phyloP scores from a whole-genome alignment of 2,329 filamentous ascomycete species.

The Pseudogymnoascus verrucosus region DNA sequence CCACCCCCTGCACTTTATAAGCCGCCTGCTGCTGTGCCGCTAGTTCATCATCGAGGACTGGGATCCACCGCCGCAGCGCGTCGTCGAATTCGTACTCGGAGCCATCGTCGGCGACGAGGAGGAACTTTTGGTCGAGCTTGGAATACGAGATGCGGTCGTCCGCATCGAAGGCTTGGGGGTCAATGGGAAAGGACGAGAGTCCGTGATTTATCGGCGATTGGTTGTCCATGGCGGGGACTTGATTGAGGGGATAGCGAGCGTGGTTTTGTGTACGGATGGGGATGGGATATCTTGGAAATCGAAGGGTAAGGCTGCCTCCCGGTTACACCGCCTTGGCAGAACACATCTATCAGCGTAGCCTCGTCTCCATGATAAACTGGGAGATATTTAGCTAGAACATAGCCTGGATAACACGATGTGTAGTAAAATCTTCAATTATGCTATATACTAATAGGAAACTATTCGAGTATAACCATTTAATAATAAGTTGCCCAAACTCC shows the following conservation, averaged over 20 bases:
- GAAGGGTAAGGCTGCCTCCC: conserved; percentile 4
- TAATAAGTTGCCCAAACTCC: background rate
- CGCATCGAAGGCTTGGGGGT: conserved; percentile 48
- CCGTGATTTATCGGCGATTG: background rate
- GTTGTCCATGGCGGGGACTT: background rate
- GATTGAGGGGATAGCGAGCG: background rate
- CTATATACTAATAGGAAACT: background rate
- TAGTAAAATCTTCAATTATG: background rate
- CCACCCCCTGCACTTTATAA: conserved; percentile 52
- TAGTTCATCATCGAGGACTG: conserved; percentile 54
- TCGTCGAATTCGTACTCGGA: conserved; percentile 78
- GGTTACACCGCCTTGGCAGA: conserved; percentile 7
- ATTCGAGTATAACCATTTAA: background rate
- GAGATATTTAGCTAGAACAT: background rate
- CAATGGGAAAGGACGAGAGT: conserved; percentile 21
- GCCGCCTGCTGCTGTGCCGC: conserved; percentile 53
- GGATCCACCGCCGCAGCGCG: conserved; percentile 66
- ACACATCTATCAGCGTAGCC: background rate
- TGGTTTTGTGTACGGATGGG: background rate
- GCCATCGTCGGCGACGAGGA: conserved; percentile 77
- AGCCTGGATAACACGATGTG: too few species aligned
- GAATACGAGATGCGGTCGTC: conserved; percentile 84
- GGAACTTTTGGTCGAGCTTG: conserved; percentile 71
- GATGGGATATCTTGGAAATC: background rate
- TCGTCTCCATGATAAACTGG: background rate